Evolutionary conservation across 2,329 filamentous ascomycete genomes (phyloP).

Genomic region (Fusarium vanettenii): DNA sequence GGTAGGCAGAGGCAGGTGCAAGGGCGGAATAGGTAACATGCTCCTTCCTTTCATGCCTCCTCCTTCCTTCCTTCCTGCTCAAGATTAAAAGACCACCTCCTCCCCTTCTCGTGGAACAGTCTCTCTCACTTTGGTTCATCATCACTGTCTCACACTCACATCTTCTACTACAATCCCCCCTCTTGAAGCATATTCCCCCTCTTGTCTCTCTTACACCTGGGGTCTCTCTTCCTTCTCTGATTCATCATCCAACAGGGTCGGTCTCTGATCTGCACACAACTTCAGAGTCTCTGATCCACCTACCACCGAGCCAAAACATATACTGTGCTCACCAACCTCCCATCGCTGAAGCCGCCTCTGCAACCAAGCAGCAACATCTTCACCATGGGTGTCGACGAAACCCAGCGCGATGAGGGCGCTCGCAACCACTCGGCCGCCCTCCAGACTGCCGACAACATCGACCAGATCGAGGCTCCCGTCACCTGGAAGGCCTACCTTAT

Average conservation of each 20-base stretch:
- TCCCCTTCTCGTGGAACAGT: slow-evolving; percentile 38
- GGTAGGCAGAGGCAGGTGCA: not conserved
- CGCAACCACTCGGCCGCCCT: slow-evolving; percentile 48
- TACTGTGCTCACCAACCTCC: not conserved
- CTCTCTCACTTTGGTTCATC: slow-evolving; percentile 33
- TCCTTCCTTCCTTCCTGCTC: slow-evolving; percentile 20
- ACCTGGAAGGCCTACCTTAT: slow-evolving; percentile 76
- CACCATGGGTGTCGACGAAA: slow-evolving; percentile 41
- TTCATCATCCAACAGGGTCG: not conserved
- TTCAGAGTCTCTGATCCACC: not conserved
- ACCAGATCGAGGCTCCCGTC: slow-evolving; percentile 74
- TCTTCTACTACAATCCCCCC: slow-evolving; percentile 4
- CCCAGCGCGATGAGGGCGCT: slow-evolving; percentile 31
- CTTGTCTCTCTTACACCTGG: not conserved
- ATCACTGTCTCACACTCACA: slow-evolving; percentile 33
- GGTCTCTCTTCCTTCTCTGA: not conserved
- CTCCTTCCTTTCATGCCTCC: not conserved
- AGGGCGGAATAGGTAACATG: not conserved
- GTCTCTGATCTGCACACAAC: not conserved
- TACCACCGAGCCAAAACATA: not conserved
- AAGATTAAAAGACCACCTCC: slow-evolving; percentile 41
- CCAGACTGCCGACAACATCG: slow-evolving; percentile 62
- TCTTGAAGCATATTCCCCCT: not conserved
- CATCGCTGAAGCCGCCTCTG: not conserved
- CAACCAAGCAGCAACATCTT: not conserved